Evolutionary conservation across 495 filamentous ascomycete species (phyloP).

Genomic region (Talaromyces proteolyticus): DNA sequence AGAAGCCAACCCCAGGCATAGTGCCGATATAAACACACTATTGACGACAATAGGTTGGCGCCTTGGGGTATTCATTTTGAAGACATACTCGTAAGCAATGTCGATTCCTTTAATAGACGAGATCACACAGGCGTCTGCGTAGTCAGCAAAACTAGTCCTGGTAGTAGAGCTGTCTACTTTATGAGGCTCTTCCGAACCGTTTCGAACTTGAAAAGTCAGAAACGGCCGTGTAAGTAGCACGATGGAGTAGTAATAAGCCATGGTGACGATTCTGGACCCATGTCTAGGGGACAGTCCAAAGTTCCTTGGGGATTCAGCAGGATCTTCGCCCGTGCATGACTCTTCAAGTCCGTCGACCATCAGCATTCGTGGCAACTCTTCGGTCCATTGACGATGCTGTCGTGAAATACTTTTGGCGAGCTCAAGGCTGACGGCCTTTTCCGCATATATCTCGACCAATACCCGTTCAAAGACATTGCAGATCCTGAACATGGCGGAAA

Average conservation of each 20-base stretch:
- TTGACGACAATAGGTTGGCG: slow-evolving; percentile 68
- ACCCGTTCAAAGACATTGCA: slow-evolving; percentile 62
- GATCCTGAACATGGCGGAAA: slow-evolving; percentile 8
- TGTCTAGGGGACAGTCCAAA: not conserved
- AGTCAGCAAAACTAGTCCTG: not conserved
- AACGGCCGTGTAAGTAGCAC: slow-evolving; percentile 31
- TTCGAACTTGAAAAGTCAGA: slow-evolving; percentile 6
- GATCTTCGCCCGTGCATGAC: not conserved
- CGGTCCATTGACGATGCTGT: slow-evolving; percentile 28
- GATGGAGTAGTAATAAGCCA: slow-evolving; percentile 15
- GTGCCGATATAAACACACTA: slow-evolving; percentile 65
- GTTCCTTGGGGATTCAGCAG: not conserved
- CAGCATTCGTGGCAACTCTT: not conserved
- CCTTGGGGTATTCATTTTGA: slow-evolving; percentile 36
- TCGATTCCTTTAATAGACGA: slow-evolving; percentile 9
- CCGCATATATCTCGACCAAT: slow-evolving; percentile 62
- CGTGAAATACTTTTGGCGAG: slow-evolving; percentile 63
- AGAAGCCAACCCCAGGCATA: slow-evolving; percentile 64
- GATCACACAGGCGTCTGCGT: slow-evolving; percentile 9
- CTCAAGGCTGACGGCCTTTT: slow-evolving; percentile 60
- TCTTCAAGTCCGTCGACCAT: not conserved
- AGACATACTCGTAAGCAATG: slow-evolving; percentile 3
- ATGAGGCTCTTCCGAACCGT: not conserved
- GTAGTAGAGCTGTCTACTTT: not conserved
- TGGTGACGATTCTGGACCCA: slow-evolving; percentile 10